A percentile compares a stretch with the other conserved stretches of the same genome.
Conservation (phyloP, 1,284 basidiomycete species). For the Boletus chippewaensis region DNA sequence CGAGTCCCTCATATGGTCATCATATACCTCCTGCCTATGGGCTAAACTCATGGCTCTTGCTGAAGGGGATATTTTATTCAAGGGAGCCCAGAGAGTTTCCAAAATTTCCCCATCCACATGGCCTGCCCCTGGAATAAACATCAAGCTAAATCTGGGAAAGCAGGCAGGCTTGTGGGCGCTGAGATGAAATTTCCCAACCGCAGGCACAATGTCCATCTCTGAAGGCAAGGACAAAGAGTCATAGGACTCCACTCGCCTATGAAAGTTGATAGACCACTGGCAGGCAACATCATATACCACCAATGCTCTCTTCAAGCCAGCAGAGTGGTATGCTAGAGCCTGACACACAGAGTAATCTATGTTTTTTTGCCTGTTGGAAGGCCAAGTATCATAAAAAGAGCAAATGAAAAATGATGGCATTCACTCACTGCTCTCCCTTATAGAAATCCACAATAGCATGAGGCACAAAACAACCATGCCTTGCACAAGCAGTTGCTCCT, state of each 20-base stretch:
- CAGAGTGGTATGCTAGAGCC: neutral
- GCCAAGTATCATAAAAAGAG: too few species aligned
- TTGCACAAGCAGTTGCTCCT: neutral
- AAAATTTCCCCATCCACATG: neutral
- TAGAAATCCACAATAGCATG: neutral
- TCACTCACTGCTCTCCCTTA: neutral
- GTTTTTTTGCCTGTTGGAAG: neutral
- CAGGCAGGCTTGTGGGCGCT: neutral
- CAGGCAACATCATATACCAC: neutral
- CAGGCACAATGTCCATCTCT: neutral
- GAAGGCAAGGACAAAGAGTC: neutral
- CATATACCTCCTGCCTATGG: neutral
- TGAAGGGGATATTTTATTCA: neutral
- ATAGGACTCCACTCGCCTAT: neutral
- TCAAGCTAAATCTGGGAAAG: neutral
- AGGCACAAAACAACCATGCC: neutral
- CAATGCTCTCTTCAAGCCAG: neutral
- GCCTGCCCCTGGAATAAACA: neutral
- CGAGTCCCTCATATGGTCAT: neutral
- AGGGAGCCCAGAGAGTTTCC: neutral
- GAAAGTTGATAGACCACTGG: neutral
- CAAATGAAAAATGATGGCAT: too few species aligned
- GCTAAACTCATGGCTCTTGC: neutral
- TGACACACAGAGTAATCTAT: neutral
- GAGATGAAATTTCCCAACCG: neutral